Evolutionary conservation across 148 eudicot genomes (phyloP), one percentile per base, ranked within the genome.

Genomic region (Bassia scoparia): DNA sequence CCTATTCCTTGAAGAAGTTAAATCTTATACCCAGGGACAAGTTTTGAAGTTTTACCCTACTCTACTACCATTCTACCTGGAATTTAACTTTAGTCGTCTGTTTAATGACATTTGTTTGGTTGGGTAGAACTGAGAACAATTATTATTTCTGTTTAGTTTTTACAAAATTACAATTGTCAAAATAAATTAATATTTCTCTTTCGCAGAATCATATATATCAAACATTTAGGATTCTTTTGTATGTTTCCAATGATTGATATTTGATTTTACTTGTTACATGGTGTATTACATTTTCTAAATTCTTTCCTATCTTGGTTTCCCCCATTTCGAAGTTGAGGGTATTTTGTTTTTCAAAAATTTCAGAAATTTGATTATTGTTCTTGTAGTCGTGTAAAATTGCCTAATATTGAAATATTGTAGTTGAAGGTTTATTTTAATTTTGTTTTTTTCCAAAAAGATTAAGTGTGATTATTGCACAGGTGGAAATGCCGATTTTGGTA

Each of bases 401-500:
- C 20, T 49, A n/a, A 14, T 18, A 55, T 52, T 4, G 50, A 46
- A 46, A 4, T 21, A 41, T 2, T 6, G 18, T 3, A 13, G 7
- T 8, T 15, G 17, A 37, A 17, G 27, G 13, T n/a, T 59, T 55
- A 8, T 24, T 35, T 26, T 18, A 24, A 8, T 44, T 18, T 6
- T 30, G 17, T 4, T 1, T 53, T 52, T 18, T 70, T 44, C 18
- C 26, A 13, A 30, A 29, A 26, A 68, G 35, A 30, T 30, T 15
- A 33, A 43, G 49, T 53, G 38, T 69, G 63, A 73, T 23, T 75
- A 1, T 27, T 43, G 24, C 21, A 70, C 80, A 94, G 98, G 97
- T 79, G 96, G 97, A 37, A 87, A 83, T 87, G 84, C 88, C 70
- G 97, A 91, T 67, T 94, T 80, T 80, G 84, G 85, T 24, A 87